Base-by-base conservation (phyloP, 2,329 filamentous ascomycete species). In the Aspergillus ustus region DNA sequence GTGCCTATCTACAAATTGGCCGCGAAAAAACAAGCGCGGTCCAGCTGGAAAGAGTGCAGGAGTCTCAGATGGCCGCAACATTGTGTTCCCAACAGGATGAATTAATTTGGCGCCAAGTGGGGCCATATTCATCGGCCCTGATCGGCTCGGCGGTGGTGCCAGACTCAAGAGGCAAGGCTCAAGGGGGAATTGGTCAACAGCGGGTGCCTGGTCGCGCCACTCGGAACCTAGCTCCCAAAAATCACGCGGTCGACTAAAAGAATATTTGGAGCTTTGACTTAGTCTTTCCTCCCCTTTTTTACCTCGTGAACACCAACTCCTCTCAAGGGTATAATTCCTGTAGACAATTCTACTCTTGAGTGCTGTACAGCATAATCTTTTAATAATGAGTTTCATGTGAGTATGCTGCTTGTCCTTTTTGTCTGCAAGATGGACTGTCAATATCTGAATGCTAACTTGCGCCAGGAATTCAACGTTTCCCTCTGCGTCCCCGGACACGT, bases 401-500 rank as follows among this genome's bases (percentile, higher is more conserved):
- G 68, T 40, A 6, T 19, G 4, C 25, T n/a, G 20, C 28, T 31
- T 51, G 29, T 48, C 13, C 19, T 22, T 40, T 34, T 40, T 7
- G 19, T 58, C 15, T 25, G 6, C 25, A 25, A 25, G 25, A 25
- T 25, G 25, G 4, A 7, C 34, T 46, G 15, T 19, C 25, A 11
- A 43, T 43, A 9, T 3, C 40, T 22, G 15, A 45, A n/a, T 31
- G 49, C 59, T 65, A 45, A 64, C 19, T 37, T 15, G 11, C 22
- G 25, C 50, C 45, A 65, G 80, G 78, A 85, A 85, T 73, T 81
- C 81, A 19, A 81, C 80, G 7, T 65, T 78, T 54, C 64, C 80
- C 56, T 75, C 78, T 28, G 60, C 73, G 20, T 65, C 79, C 67
- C 78, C 82, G 57, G 82, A 84, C 65, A 85, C 85, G 52, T 90